Conservation (phyloP, 1,139 yeast genomes). For the Kurtzmaniella natalensis region DNA sequence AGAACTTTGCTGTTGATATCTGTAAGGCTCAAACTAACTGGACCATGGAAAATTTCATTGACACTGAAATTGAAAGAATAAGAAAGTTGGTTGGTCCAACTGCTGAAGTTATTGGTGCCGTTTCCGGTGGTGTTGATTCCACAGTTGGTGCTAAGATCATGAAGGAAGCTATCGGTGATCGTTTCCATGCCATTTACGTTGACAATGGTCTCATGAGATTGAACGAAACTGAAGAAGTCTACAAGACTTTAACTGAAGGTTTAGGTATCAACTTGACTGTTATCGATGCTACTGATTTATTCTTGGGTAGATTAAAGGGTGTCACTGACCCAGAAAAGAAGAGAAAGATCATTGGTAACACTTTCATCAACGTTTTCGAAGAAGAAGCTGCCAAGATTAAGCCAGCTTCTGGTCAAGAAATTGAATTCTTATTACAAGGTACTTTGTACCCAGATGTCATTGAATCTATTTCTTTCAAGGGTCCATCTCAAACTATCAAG, state of each 20-base stretch:
- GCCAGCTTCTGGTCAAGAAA: constrained; percentile 85
- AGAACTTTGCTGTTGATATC: constrained; percentile 88
- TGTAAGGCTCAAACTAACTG: constrained; percentile 87
- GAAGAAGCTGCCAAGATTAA: constrained; percentile 90
- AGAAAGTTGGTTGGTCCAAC: constrained; percentile 90
- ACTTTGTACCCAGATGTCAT: constrained; percentile 98
- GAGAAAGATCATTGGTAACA: constrained; percentile 97
- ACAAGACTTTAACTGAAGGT: constrained; percentile 86
- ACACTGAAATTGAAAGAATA: constrained; percentile 91
- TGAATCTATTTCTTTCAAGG: constrained; percentile 97
- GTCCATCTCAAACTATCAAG: constrained; percentile 98
- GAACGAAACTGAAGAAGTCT: constrained; percentile 85
- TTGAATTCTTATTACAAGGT: constrained; percentile 93
- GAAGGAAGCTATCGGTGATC: constrained; percentile 97
- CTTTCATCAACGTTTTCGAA: constrained; percentile 95
- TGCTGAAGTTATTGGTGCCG: constrained; percentile 99
- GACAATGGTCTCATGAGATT: constrained; percentile 97
- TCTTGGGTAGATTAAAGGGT: constrained; percentile 81
- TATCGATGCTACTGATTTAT: constrained; percentile 90
- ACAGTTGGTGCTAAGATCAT: constrained; percentile 98
- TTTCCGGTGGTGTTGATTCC: constrained; percentile 99
- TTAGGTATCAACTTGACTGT: constrained; percentile 93
- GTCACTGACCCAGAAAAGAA: constrained; percentile 98
- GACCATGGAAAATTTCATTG: constrained; percentile 98
- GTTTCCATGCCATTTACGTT: constrained; percentile 97